A percentile compares a stretch with the other conserved stretches of the same genome.
Evolutionary conservation across 2,329 filamentous ascomycete genomes (phyloP).

Genomic region (Didymella arachidicola): DNA sequence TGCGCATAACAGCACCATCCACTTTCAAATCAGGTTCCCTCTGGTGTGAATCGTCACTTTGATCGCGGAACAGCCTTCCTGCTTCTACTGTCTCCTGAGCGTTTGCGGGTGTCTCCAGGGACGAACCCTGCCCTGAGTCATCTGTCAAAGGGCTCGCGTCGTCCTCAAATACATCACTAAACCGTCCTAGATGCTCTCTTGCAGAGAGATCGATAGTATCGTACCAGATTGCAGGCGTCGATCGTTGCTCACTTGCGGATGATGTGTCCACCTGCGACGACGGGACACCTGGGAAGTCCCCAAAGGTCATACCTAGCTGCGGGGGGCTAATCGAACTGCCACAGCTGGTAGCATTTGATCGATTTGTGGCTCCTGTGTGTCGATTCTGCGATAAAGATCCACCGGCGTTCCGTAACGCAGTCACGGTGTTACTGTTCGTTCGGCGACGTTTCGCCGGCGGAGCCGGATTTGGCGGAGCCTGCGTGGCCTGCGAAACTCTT

Average conservation of each 20-base stretch:
- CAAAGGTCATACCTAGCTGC: slow-evolving; percentile 40
- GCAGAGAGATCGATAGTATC: slow-evolving; percentile 7
- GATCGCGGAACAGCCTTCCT: background rate
- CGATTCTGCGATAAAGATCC: slow-evolving; percentile 5
- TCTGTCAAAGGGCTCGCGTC: slow-evolving; percentile 23
- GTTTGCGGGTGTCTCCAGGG: slow-evolving; percentile 36
- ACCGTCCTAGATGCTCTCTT: slow-evolving; percentile 3
- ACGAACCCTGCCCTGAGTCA: slow-evolving; percentile 40
- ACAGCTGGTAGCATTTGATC: slow-evolving; percentile 11
- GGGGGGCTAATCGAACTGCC: slow-evolving; percentile 18
- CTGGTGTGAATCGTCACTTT: background rate
- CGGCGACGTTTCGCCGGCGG: slow-evolving; percentile 44
- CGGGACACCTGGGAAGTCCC: slow-evolving; percentile 37
- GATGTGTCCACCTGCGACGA: slow-evolving; percentile 20
- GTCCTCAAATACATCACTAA: slow-evolving; percentile 24
- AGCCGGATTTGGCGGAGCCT: slow-evolving; percentile 27
- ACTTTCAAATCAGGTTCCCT: slow-evolving; percentile 16
- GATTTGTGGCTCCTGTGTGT: slow-evolving; percentile 9
- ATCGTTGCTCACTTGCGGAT: slow-evolving; percentile 10
- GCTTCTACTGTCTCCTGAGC: slow-evolving; percentile 22
- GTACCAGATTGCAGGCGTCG: slow-evolving; percentile 8
- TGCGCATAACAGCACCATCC: slow-evolving; percentile 21
- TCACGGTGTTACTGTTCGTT: slow-evolving; percentile 30
- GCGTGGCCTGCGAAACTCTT: slow-evolving; percentile 40
- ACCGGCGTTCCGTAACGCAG: slow-evolving; percentile 2